Conservation (phyloP, 2,329 filamentous ascomycete species). For the Hypoxylon sp. region DNA sequence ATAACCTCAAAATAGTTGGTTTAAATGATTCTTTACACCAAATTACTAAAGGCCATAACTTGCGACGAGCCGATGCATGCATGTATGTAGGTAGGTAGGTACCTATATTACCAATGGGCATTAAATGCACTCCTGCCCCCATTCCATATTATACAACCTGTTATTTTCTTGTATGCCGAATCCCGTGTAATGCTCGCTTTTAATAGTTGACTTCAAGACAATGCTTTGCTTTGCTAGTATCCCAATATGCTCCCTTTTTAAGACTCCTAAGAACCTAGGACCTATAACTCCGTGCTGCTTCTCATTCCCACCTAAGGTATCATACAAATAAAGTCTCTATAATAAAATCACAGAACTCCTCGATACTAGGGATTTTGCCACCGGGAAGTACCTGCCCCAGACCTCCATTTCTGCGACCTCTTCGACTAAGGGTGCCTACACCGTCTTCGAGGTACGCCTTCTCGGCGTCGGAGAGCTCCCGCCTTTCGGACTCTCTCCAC, state of each 20-base stretch:
- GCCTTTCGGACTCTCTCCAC: conserved; percentile 76
- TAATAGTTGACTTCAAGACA: conserved; percentile 10
- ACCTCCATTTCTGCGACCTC: conserved; percentile 25
- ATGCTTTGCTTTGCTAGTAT: background rate
- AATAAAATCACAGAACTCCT: conserved; percentile 52
- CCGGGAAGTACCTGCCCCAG: conserved; percentile 37
- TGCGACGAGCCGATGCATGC: conserved; percentile 30
- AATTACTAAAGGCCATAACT: conserved; percentile 27
- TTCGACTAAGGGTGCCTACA: conserved; percentile 47
- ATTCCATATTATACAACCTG: conserved; percentile 19
- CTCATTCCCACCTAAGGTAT: conserved; percentile 21
- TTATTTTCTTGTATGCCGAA: conserved; percentile 26
- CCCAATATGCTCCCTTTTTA: conserved; percentile 30
- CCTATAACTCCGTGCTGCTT: conserved; percentile 22
- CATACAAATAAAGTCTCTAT: conserved; percentile 50
- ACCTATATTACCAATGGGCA: conserved; percentile 41
- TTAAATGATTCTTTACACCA: conserved; percentile 20
- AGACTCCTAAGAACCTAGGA: conserved; percentile 11
- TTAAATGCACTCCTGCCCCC: conserved; percentile 17
- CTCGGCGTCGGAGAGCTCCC: conserved; percentile 67
- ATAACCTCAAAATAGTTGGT: conserved; percentile 7
- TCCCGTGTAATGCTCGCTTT: conserved; percentile 33
- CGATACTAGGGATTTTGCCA: conserved; percentile 47
- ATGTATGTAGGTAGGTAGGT: too few relatives aligned
- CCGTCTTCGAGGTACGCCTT: conserved; percentile 70